Evolutionary conservation across 2,329 filamentous ascomycete species (phyloP).

Genomic region (Neobulgaria alba): DNA sequence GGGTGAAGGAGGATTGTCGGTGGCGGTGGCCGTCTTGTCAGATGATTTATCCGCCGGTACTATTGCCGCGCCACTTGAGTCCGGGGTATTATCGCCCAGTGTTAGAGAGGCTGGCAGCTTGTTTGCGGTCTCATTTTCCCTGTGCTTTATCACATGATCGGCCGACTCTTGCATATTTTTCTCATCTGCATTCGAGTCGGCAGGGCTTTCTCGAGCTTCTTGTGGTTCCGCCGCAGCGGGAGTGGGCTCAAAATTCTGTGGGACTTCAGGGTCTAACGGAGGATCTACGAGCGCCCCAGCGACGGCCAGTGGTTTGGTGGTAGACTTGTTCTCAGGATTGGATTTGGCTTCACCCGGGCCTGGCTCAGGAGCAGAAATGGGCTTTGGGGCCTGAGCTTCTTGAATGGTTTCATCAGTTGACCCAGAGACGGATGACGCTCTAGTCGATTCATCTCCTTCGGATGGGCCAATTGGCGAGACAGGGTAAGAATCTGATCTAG

Average conservation of each 20-base stretch:
- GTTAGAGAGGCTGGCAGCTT: background rate
- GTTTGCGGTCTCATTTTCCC: background rate
- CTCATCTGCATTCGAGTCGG: background rate
- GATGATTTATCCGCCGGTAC: background rate
- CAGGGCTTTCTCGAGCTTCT: background rate
- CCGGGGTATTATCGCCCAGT: background rate
- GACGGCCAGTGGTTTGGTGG: background rate
- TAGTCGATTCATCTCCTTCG: constrained; percentile 50
- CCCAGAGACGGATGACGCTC: constrained; percentile 55
- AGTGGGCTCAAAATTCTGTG: background rate
- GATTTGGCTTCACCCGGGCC: background rate
- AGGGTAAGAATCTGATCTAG: constrained; percentile 48
- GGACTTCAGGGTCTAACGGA: too few species aligned
- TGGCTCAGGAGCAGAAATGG: background rate
- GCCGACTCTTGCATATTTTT: background rate
- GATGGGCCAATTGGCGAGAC: constrained; percentile 47
- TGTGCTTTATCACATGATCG: background rate
- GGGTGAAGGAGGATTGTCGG: background rate
- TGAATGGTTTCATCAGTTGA: constrained; percentile 52
- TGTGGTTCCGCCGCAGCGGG: background rate
- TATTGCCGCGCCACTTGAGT: background rate
- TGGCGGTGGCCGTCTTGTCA: background rate
- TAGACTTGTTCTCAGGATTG: background rate
- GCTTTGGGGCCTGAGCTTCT: constrained; percentile 11
- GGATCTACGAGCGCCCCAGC: background rate